Conservation (phyloP, 2,329 filamentous ascomycete species). For the Alternaria ethzedia region DNA sequence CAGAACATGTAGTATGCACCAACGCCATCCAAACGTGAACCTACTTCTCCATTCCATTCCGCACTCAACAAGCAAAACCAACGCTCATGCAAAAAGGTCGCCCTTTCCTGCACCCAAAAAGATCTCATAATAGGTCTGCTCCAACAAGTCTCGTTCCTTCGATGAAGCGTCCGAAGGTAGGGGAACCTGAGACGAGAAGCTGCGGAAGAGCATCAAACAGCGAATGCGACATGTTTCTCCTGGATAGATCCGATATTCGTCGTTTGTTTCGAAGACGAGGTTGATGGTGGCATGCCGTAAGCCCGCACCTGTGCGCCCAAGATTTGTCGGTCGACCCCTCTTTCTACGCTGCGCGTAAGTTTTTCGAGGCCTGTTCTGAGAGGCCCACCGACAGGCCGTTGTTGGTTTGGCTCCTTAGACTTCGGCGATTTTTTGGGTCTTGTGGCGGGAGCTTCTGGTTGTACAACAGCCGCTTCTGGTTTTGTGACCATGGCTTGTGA, state of each 20-base stretch:
- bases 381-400: neutral
- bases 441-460: neutral
- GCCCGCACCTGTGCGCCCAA: conserved; percentile 17
- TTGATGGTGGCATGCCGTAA: conserved; percentile 1
- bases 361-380: conserved; percentile 17
- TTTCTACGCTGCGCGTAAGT: conserved; percentile 11
- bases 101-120: too few species aligned
- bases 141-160: too few species aligned
- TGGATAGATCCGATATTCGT: neutral
- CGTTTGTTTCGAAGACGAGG: neutral
- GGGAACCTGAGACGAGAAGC: too few species aligned
- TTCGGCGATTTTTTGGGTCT: neutral
- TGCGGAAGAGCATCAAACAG: neutral
- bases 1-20: too few species aligned
- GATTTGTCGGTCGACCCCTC: conserved; percentile 20
- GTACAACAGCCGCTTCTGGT: neutral
- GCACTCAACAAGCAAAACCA: too few species aligned
- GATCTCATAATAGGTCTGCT: too few species aligned
- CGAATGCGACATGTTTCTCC: neutral
- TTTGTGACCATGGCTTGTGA: neutral
- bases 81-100: too few species aligned
- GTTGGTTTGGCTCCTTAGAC: neutral
- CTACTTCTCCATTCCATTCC: too few species aligned
- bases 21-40: too few species aligned
- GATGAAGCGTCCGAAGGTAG: too few species aligned